Base-by-base conservation (phyloP, 2,329 filamentous ascomycete species). In the Corynespora cassiicola region DNA sequence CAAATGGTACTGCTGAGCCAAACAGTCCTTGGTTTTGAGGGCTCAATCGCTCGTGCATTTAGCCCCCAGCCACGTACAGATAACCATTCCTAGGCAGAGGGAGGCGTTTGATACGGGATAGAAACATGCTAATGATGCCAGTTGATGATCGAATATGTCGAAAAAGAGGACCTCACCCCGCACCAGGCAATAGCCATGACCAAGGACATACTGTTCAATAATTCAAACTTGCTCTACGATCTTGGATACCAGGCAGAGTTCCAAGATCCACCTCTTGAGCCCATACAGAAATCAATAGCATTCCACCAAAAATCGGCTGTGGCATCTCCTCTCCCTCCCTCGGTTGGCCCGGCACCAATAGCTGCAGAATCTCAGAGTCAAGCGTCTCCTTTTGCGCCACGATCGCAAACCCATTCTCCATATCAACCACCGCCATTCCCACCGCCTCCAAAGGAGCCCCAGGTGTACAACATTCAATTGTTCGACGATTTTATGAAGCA, bases 211-310 rank as follows among this genome's bases (percentile, higher is more conserved):
- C 70, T 94, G 7, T 94, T 91, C 70, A 76, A 81, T 47, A 95
- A 90, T 51, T 81, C 88, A 0, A 92, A 91, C 56, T 70, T 74
- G n/a, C 70, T 94, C 0, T 95, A 94, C 58, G 73, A 78, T 9
- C 76, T 95, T 1, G 68, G 75, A 18, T 66, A 62, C 28, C 47
- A 61, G 1, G 68, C 82, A 8, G 25, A 54, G 1, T 67, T 66
- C 29, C 49, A 56, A 25, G 65, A 67, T 12, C 44, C 47, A 20
- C 19, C 54, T 3, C 39, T 47, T 16, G 48, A 49, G 22, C 24
- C 43, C 6, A 47, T 52, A 6, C 12, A 59, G 67, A 21, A 45
- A 43, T 22, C 56, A 17, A 35, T 60, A 11, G 54, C 54, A 5
- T 63, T 48, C 45, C 52, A 55, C 25, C 24, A 42, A 7, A 64